Percentiles rank a stretch among this genome's conserved stretches.
Evolutionary conservation across 768 basidiomycete species (phyloP).

Genomic region (Tricholoma bakamatsutake): DNA sequence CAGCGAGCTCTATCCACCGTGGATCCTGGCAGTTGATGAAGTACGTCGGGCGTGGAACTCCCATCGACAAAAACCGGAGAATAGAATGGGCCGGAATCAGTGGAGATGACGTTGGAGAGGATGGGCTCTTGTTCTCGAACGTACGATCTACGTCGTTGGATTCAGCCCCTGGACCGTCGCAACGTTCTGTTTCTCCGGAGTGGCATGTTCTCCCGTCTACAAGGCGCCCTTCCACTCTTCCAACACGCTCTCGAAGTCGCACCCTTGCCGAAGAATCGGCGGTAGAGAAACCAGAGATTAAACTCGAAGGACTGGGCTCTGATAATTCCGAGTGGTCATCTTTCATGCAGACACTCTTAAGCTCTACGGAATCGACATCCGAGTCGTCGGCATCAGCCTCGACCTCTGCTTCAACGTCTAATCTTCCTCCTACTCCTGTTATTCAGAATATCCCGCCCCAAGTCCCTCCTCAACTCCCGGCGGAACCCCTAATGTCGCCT

Average conservation of each 20-base stretch:
- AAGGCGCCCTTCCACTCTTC: conserved; percentile 28
- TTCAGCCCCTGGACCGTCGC: conserved; percentile 22
- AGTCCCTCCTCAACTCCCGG: background rate
- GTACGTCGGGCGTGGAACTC: conserved; percentile 45
- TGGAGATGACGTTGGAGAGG: conserved; percentile 35
- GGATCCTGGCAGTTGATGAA: conserved; percentile 40
- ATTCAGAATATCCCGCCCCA: background rate
- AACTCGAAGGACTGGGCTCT: conserved; percentile 26
- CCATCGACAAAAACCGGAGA: conserved; percentile 36
- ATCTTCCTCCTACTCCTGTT: conserved; percentile 4
- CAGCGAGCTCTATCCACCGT: conserved; percentile 23
- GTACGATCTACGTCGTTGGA: conserved; percentile 35
- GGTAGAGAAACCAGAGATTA: conserved; percentile 18
- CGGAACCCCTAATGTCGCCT: conserved; percentile 23
- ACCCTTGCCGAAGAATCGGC: conserved; percentile 3
- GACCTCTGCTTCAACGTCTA: background rate
- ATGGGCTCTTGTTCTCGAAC: conserved; percentile 38
- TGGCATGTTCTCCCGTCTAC: conserved; percentile 32
- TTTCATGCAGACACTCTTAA: conserved; percentile 33
- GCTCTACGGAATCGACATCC: conserved; percentile 13
- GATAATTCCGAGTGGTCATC: conserved; percentile 36
- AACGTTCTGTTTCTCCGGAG: conserved; percentile 33
- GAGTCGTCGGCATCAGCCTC: conserved; percentile 5
- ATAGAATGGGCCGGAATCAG: conserved; percentile 39
- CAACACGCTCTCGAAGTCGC: conserved; percentile 6